Conservation (phyloP, 768 basidiomycete genomes). For the Mycena galopus region DNA sequence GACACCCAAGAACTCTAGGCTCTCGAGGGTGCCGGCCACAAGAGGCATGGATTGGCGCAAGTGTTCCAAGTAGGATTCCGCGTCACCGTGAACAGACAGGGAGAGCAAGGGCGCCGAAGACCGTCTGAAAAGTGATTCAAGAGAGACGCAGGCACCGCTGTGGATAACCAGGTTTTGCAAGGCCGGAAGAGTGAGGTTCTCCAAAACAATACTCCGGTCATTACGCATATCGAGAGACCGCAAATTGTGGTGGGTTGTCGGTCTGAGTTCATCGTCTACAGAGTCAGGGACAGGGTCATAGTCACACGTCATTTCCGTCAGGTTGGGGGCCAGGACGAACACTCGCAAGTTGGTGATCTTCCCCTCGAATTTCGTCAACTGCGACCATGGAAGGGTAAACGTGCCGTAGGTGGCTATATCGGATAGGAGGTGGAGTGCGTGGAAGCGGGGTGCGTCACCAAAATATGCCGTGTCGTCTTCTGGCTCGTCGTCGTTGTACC, state of each 20-base stretch:
- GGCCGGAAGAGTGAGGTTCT: not conserved
- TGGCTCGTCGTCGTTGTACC: not conserved
- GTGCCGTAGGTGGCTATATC: not conserved
- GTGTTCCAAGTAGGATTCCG: not conserved
- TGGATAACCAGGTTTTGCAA: not conserved
- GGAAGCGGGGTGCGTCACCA: not conserved
- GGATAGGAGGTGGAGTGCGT: not conserved
- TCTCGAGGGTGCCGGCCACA: not conserved
- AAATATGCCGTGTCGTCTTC: not conserved
- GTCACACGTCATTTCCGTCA: not conserved
- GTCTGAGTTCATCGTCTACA: not conserved
- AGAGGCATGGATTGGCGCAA: not conserved
- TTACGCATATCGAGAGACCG: not conserved
- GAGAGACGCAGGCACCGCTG: not conserved
- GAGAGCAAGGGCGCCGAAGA: not conserved
- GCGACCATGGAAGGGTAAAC: not conserved
- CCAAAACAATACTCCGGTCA: not conserved
- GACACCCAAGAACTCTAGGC: not conserved
- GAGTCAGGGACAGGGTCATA: not conserved
- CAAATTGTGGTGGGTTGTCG: not conserved
- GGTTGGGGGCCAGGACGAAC: not conserved
- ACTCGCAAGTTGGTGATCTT: not conserved
- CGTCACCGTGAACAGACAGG: not conserved
- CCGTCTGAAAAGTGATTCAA: not conserved
- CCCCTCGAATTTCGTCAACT: constrained; percentile 14